Percentiles rank a stretch among this genome's conserved stretches.
Conservation (phyloP, 2,329 filamentous ascomycete genomes). For the Cryphonectria nitschkei region DNA sequence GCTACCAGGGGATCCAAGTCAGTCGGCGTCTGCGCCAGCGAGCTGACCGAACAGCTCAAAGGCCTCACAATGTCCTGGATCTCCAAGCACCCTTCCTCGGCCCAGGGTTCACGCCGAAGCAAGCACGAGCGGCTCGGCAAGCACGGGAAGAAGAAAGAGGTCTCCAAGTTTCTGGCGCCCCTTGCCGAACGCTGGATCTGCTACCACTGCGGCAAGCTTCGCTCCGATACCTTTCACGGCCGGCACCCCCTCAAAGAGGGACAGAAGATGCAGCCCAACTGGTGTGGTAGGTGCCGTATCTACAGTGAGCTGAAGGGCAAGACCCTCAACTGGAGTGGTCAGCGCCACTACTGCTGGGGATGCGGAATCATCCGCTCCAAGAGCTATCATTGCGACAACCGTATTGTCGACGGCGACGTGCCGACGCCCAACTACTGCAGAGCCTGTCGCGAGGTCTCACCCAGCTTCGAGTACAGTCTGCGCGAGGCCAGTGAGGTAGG, state of each 20-base stretch:
- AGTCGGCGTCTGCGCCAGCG: neutral
- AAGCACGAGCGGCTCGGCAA: slow-evolving; percentile 26
- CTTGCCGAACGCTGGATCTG: slow-evolving; percentile 42
- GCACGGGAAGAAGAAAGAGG: slow-evolving; percentile 25
- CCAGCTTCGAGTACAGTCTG: slow-evolving; percentile 20
- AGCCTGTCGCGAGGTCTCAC: slow-evolving; percentile 25
- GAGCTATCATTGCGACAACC: slow-evolving; percentile 26
- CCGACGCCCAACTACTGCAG: slow-evolving; percentile 28
- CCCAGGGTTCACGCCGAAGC: slow-evolving; percentile 15
- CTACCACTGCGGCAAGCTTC: slow-evolving; percentile 44
- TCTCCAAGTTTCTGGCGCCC: slow-evolving; percentile 16
- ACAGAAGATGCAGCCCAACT: slow-evolving; percentile 39
- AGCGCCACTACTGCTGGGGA: slow-evolving; percentile 29
- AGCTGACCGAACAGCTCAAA: slow-evolving; percentile 19
- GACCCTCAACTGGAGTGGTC: slow-evolving; percentile 18
- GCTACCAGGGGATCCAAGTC: slow-evolving; percentile 13
- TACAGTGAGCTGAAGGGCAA: slow-evolving; percentile 13
- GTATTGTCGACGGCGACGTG: slow-evolving; percentile 6
- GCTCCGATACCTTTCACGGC: slow-evolving; percentile 45
- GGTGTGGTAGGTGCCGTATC: slow-evolving; percentile 42
- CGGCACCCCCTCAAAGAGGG: slow-evolving; percentile 39
- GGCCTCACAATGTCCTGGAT: slow-evolving; percentile 12
- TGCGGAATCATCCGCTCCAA: slow-evolving; percentile 29
- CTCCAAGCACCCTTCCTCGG: slow-evolving; percentile 14
- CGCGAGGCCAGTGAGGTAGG: slow-evolving; percentile 28